phyloP scores from a whole-genome alignment of 2,329 filamentous ascomycete species.

The Xylariaceae sp. region DNA sequence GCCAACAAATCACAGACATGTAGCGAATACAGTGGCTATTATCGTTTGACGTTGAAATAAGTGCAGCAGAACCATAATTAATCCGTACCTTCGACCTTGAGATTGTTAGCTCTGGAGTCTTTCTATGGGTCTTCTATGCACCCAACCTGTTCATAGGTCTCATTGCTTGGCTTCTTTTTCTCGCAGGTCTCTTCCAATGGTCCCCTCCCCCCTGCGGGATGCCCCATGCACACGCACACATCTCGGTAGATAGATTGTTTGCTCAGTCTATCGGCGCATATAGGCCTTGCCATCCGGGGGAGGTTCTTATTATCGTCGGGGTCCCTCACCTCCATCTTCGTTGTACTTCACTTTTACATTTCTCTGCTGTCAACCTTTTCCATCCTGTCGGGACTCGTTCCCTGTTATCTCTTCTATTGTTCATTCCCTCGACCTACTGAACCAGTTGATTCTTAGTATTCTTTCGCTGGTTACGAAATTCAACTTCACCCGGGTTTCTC shows the following conservation, averaged over 20 bases:
- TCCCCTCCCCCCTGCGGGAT: constrained; percentile 7
- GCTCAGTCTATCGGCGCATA: constrained; percentile 5
- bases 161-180: constrained; percentile 16
- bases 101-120: too few relatives aligned
- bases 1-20: too few relatives aligned
- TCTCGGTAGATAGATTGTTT: constrained; percentile 21
- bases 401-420: constrained; percentile 36
- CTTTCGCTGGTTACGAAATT: constrained; percentile 38
- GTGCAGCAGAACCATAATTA: too few relatives aligned
- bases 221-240: constrained; percentile 16
- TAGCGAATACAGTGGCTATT: too few relatives aligned
- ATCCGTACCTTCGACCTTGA: too few relatives aligned
- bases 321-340: constrained; percentile 27
- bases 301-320: constrained; percentile 24
- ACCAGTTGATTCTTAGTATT: constrained; percentile 23
- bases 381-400: constrained; percentile 31
- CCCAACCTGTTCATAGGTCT: constrained; percentile 9
- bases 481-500: constrained; percentile 30
- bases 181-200: not conserved
- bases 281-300: constrained; percentile 25
- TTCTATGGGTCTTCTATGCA: not conserved
- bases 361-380: constrained; percentile 20
- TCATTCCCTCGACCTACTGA: constrained; percentile 33
- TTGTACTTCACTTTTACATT: constrained; percentile 25
- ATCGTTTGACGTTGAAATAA: too few relatives aligned